Evolutionary conservation across 129 eudicot species (phyloP), one percentile per base, ranked within the genome.

Genomic region (carrot (Daucus carota)): DNA sequence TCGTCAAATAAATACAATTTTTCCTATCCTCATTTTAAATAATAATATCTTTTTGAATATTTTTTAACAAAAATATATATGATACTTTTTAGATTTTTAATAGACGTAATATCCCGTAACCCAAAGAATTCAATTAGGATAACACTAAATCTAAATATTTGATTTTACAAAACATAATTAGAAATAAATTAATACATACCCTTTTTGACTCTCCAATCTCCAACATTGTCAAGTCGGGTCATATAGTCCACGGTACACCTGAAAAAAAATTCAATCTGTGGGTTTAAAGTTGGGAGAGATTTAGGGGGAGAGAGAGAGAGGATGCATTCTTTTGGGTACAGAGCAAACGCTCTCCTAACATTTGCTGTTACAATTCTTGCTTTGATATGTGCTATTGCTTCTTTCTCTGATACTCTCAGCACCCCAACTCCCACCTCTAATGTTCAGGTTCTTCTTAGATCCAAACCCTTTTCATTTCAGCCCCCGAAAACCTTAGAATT

Each of bases 321-420:
- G 47, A 92, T 92, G 97, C 96, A 92, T 80, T 89, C 96, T 2
- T 83, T 87, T 81, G 86, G 87, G 72, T 86, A 86, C 89, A 91
- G 98, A 86, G 96, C 96, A 26, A 94, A 94, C 76, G 97, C 96
- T 36, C 65, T 91, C 77, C 81, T 94, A 5, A 94, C 98, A 1
- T 89, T 94, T 47, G 80, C 96, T 7, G 80, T 94, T 17, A 91
- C 93, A 15, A 83, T 94, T 32, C 89, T 94, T 7, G 97, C 98
- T 11, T 76, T 94, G 0, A 89, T 94, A 80, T 94, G 99, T 73
- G 96, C 88, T 73, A 83, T 94, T 44, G 97, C 97, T 48, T 94
- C 99, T 59, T 38, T 91, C 68, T 86, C 99, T 69, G 99, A 94
- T 77, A 89, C 79, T 84, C 78, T 94, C 88, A 91, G 91, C 81